Conservation (phyloP, 768 basidiomycete species). For the Leccinum sublutescens region DNA sequence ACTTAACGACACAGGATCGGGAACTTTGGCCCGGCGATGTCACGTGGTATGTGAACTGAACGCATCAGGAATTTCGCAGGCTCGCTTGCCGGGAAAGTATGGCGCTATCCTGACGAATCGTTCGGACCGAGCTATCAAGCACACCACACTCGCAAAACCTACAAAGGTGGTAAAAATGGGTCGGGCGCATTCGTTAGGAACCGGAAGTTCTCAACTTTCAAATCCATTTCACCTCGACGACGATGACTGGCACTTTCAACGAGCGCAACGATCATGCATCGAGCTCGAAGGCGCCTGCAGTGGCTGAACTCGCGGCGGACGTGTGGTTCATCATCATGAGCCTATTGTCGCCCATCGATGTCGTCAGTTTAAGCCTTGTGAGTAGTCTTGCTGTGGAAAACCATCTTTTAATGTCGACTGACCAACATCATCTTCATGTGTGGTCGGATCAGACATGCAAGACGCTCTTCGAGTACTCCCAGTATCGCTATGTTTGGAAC, state of each 20-base stretch:
- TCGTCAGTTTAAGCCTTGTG: constrained; percentile 26
- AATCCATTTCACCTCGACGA: neutral
- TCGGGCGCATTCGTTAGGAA: neutral
- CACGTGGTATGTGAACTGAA: no score
- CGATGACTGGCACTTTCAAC: neutral
- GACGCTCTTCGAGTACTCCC: constrained; percentile 24
- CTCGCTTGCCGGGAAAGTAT: constrained; percentile 10
- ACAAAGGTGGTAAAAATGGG: constrained; percentile 11
- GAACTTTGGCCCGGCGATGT: no score
- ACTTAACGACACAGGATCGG: no score
- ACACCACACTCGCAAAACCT: constrained; percentile 6
- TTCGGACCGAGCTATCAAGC: neutral
- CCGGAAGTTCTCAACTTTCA: neutral
- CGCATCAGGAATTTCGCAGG: constrained; percentile 7
- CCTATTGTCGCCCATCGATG: constrained; percentile 25
- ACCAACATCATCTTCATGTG: neutral
- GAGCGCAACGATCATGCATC: no score
- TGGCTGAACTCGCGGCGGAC: constrained; percentile 21
- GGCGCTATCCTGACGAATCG: constrained; percentile 23
- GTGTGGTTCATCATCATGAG: constrained; percentile 32
- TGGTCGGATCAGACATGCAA: constrained; percentile 23
- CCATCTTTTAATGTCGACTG: neutral
- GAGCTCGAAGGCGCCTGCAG: no score
- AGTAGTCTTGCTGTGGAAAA: constrained; percentile 5
- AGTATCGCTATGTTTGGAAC: constrained; percentile 28